Evolutionary conservation across 169 alveolate species (phyloP).

Genomic region (Cystoisospora suis): DNA sequence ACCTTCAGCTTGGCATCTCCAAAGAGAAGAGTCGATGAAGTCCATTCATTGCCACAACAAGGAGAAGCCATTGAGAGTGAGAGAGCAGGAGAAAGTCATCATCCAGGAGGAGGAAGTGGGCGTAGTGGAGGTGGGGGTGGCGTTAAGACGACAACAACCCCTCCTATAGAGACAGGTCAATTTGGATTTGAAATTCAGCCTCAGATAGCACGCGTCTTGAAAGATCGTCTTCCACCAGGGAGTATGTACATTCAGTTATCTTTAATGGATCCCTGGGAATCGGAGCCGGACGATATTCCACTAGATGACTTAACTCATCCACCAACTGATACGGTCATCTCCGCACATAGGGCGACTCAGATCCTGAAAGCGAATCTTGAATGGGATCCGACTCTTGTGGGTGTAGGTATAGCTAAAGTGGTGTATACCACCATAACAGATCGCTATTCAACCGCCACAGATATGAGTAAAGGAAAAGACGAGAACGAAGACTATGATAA

Average conservation of each 20-base stretch:
- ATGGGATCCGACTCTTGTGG: constrained; percentile 61
- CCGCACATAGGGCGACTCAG: constrained; percentile 57
- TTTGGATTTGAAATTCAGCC: constrained; percentile 57
- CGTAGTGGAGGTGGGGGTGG: too few relatives aligned
- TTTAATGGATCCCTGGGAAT: constrained; percentile 51
- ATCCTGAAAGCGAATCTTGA: constrained; percentile 58
- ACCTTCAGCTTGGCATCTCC: too few relatives aligned
- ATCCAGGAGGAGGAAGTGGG: too few relatives aligned
- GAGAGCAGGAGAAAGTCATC: too few relatives aligned
- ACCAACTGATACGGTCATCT: constrained; percentile 3
- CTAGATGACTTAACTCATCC: background rate
- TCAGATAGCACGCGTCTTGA: constrained; percentile 28
- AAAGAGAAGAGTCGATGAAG: too few relatives aligned
- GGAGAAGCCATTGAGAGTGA: too few relatives aligned
- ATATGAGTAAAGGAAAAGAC: too few relatives aligned
- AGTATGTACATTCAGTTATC: constrained; percentile 63
- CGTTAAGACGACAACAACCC: background rate
- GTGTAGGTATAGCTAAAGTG: constrained; percentile 62
- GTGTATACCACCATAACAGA: constrained; percentile 60
- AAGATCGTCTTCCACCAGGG: constrained; percentile 44
- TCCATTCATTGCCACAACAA: too few relatives aligned
- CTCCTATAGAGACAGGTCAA: constrained; percentile 44
- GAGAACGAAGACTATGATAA: constrained; percentile 4
- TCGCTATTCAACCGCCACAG: background rate
- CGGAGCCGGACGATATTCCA: background rate